A percentile compares a stretch with the other conserved stretches of the same genome.
phyloP scores from a whole-genome alignment of 495 filamentous ascomycete genomes.

The Talaromyces borbonicus region DNA sequence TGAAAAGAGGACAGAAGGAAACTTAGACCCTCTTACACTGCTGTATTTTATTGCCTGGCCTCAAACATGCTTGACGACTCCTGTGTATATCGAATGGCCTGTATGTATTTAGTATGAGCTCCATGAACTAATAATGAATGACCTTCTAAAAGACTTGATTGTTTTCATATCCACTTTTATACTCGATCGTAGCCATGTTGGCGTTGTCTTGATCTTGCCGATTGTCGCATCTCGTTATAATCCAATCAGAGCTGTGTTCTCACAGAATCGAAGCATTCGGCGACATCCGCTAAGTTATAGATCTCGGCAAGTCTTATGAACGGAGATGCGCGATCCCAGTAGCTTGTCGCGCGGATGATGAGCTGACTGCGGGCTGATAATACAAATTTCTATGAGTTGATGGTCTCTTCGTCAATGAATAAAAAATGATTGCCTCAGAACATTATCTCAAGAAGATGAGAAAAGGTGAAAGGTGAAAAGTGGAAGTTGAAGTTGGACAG shows the following conservation, averaged over 20 bases:
- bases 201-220: too few relatives aligned
- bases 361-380: neutral
- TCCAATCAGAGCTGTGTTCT: neutral
- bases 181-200: too few relatives aligned
- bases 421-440: too few relatives aligned
- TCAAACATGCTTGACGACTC: conserved; percentile 1
- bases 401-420: neutral
- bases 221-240: too few relatives aligned
- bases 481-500: too few relatives aligned
- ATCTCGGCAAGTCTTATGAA: neutral
- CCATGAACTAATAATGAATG: neutral
- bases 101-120: neutral
- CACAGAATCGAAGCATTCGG: too few relatives aligned
- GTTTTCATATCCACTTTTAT: too few relatives aligned
- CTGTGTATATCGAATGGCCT: conserved; percentile 1
- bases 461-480: too few relatives aligned
- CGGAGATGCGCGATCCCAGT: neutral
- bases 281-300: neutral
- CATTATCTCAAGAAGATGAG: too few relatives aligned
- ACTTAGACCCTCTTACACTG: neutral
- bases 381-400: neutral
- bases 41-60: neutral
- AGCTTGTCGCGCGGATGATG: neutral
- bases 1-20: neutral
- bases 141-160: too few relatives aligned